These are phyloP conservation scores for Saccharomyces hybrid DNA, from an alignment of 1,139 yeast species.

Conservation along the genomic window DNA sequence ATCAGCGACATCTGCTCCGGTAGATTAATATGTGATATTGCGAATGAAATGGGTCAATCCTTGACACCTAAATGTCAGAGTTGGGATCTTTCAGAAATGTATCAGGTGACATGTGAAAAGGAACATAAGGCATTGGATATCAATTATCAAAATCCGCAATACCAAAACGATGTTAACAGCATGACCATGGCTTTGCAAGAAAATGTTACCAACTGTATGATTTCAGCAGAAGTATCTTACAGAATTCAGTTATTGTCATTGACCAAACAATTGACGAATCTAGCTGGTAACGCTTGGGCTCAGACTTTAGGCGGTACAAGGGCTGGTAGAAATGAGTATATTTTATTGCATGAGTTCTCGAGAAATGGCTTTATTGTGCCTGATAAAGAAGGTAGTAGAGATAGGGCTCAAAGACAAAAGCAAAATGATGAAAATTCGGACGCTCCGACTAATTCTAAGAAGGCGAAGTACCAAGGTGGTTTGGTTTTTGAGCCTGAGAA, in stretches of 20 bases:
- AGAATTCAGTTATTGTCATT: conserved; percentile 78
- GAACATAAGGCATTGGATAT: conserved; percentile 60
- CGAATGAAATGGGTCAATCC: conserved; percentile 92
- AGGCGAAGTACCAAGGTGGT: conserved; percentile 91
- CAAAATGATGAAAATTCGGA: conserved; percentile 35
- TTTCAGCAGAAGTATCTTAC: conserved; percentile 72
- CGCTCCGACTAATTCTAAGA: conserved; percentile 49
- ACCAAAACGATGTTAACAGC: conserved; percentile 59
- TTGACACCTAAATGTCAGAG: conserved; percentile 86
- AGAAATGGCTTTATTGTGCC: conserved; percentile 80
- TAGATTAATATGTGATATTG: conserved; percentile 82
- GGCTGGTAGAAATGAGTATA: conserved; percentile 91
- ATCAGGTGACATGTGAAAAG: conserved; percentile 60
- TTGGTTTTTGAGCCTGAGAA: conserved; percentile 94
- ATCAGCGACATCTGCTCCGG: conserved; percentile 75
- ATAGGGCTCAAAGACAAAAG: conserved; percentile 36
- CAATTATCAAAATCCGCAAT: conserved; percentile 59
- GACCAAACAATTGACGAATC: conserved; percentile 81
- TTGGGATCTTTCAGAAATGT: conserved; percentile 95
- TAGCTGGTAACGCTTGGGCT: conserved; percentile 98
- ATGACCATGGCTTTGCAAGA: conserved; percentile 66
- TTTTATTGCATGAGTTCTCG: conserved; percentile 85
- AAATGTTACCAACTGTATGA: conserved; percentile 57
- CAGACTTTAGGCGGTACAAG: conserved; percentile 92
- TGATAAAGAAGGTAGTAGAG: conserved; percentile 61